These are phyloP conservation scores for Boletus rubescentipes DNA, from an alignment of 768 basidiomycete genomes.

Conservation along the genomic window DNA sequence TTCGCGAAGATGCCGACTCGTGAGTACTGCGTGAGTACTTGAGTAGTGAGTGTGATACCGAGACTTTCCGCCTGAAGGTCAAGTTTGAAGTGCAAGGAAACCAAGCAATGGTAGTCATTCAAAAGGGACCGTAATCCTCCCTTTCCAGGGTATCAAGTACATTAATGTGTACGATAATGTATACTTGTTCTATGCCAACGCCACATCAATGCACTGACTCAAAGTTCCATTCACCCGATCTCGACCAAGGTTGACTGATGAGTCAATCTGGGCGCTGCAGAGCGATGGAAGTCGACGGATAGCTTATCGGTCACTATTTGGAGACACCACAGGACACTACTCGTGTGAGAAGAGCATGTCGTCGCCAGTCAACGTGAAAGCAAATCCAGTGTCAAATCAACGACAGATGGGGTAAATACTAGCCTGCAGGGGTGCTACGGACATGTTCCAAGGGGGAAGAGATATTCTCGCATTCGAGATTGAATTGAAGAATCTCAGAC, in stretches of 20 bases:
- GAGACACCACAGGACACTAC: not conserved
- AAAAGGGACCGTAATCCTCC: not conserved
- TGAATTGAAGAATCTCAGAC: conserved; percentile 22
- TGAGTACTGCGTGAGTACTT: no score
- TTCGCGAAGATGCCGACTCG: not conserved
- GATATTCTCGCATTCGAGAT: conserved; percentile 22
- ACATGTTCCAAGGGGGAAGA: conserved; percentile 19
- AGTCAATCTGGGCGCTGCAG: not conserved
- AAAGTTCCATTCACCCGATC: not conserved
- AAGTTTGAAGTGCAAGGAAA: no score
- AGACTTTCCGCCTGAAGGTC: no score
- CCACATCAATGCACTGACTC: not conserved
- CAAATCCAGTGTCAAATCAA: conserved; percentile 10
- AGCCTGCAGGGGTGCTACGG: conserved; percentile 10
- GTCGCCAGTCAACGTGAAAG: conserved; percentile 5
- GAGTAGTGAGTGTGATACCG: no score
- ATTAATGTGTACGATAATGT: no score
- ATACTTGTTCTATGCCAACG: not conserved
- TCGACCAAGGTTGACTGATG: not conserved
- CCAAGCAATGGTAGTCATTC: no score
- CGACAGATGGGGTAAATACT: conserved; percentile 3
- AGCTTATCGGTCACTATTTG: not conserved
- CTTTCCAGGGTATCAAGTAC: no score
- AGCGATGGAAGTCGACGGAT: conserved; percentile 6
- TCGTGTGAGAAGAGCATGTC: not conserved